Conservation (phyloP, 2,329 filamentous ascomycete species). For the Neurospora sp. region DNA sequence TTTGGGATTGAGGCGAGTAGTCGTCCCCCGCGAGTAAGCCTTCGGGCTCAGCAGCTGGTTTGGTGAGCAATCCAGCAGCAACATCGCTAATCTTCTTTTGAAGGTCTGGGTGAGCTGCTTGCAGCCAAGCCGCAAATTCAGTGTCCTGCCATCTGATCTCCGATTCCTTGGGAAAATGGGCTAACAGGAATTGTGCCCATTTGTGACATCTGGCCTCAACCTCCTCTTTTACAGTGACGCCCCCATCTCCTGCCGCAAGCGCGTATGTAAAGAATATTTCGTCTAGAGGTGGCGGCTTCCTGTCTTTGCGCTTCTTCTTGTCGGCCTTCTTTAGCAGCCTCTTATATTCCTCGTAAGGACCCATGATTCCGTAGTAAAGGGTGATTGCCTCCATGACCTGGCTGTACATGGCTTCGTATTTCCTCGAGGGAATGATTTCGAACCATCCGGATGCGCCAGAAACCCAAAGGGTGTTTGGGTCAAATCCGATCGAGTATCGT, state of each 20-base stretch:
- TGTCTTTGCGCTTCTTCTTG: slow-evolving; percentile 25
- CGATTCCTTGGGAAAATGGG: slow-evolving; percentile 37
- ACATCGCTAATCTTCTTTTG: slow-evolving; percentile 8
- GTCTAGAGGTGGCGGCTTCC: slow-evolving; percentile 17
- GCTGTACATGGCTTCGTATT: slow-evolving; percentile 46
- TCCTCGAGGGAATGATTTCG: slow-evolving; percentile 48
- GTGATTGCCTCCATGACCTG: slow-evolving; percentile 54
- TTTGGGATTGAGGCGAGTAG: background rate
- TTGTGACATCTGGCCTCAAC: slow-evolving; percentile 35
- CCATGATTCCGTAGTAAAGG: slow-evolving; percentile 53
- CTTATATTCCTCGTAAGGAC: slow-evolving; percentile 38
- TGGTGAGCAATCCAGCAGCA: slow-evolving; percentile 2
- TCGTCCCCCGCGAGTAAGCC: background rate
- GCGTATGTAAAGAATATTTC: slow-evolving; percentile 37
- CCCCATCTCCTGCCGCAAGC: slow-evolving; percentile 41
- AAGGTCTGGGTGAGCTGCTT: slow-evolving; percentile 22
- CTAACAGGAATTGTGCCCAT: slow-evolving; percentile 42
- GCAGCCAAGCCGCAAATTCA: slow-evolving; percentile 40
- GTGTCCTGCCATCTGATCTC: slow-evolving; percentile 35
- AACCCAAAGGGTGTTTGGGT: slow-evolving; percentile 52
- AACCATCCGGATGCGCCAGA: slow-evolving; percentile 58
- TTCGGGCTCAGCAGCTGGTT: background rate
- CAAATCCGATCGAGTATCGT: slow-evolving; percentile 45
- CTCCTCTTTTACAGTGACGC: slow-evolving; percentile 33
- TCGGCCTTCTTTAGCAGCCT: slow-evolving; percentile 19